Conservation (phyloP, 306 rosid species). For the Calophaca sinica region DNA sequence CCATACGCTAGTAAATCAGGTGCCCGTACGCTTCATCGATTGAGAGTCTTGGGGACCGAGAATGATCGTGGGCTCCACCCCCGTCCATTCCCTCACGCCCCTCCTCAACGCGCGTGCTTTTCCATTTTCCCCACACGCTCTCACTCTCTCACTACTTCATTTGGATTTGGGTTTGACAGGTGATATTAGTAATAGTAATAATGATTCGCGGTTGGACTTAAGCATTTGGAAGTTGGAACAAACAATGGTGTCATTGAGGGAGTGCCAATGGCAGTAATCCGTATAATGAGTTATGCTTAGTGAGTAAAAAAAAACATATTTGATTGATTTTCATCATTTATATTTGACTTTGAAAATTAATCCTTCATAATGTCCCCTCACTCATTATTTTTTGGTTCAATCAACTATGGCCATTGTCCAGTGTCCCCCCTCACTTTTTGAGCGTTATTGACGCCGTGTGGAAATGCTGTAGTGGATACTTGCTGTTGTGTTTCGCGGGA, state of each 20-base stretch:
- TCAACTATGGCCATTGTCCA: conserved; percentile 25
- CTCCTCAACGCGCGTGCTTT: conserved; percentile 24
- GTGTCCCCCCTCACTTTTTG: neutral
- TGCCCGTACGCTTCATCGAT: conserved; percentile 61
- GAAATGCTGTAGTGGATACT: conserved; percentile 17
- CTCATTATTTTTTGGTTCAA: conserved; percentile 16
- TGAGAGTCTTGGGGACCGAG: conserved; percentile 55
- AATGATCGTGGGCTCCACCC: conserved; percentile 59
- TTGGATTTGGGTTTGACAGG: neutral
- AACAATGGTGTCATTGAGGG: neutral
- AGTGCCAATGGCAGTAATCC: neutral
- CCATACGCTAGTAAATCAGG: conserved; percentile 59
- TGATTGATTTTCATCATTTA: conserved; percentile 32
- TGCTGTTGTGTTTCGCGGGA: neutral
- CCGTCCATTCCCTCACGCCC: conserved; percentile 1
- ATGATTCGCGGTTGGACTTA: neutral
- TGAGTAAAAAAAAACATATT: neutral
- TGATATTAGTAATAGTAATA: neutral
- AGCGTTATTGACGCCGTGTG: conserved; percentile 11
- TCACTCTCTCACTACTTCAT: too few species aligned
- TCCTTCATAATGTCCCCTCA: conserved; percentile 22
- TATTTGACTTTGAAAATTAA: conserved; percentile 39
- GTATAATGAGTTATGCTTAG: neutral
- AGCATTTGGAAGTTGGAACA: neutral
- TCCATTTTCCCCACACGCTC: neutral